phyloP scores from a whole-genome alignment of 164 flowering plant genomes.

The Sedum album region DNA sequence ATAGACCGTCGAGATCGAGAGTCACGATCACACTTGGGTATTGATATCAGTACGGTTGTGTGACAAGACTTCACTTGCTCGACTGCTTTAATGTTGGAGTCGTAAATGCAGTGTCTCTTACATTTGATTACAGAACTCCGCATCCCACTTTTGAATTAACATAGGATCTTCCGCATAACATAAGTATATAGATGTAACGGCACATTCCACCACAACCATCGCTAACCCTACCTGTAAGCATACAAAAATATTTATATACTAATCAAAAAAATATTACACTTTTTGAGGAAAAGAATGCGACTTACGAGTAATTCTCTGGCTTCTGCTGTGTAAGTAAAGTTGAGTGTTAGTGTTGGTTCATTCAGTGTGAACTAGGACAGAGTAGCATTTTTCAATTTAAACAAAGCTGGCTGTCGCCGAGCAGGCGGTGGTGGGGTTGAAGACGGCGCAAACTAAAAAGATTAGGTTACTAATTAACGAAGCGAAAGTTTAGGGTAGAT shows the following conservation, averaged over 20 bases:
- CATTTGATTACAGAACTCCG: conserved; percentile 74
- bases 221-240: conserved; percentile 66
- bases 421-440: too few species aligned
- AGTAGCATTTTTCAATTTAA: too few species aligned
- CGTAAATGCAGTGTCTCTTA: conserved; percentile 81
- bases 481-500: too few species aligned
- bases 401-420: too few species aligned
- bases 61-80: conserved; percentile 60
- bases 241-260: background rate
- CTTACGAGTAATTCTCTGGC: too few species aligned
- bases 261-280: background rate
- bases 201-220: conserved; percentile 85
- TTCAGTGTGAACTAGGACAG: too few species aligned
- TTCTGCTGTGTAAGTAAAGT: too few species aligned
- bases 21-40: background rate
- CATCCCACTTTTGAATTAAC: conserved; percentile 82
- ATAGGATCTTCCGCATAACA: conserved; percentile 88
- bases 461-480: too few species aligned
- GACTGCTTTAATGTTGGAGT: conserved; percentile 72
- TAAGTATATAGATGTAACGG: conserved; percentile 86
- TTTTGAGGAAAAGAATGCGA: background rate
- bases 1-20: too few species aligned
- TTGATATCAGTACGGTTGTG: conserved; percentile 9
- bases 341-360: too few species aligned
- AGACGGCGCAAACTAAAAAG: too few species aligned